Evolutionary conservation across 2,329 filamentous ascomycete genomes (phyloP).

Genomic region (Sarocladium kiliense): DNA sequence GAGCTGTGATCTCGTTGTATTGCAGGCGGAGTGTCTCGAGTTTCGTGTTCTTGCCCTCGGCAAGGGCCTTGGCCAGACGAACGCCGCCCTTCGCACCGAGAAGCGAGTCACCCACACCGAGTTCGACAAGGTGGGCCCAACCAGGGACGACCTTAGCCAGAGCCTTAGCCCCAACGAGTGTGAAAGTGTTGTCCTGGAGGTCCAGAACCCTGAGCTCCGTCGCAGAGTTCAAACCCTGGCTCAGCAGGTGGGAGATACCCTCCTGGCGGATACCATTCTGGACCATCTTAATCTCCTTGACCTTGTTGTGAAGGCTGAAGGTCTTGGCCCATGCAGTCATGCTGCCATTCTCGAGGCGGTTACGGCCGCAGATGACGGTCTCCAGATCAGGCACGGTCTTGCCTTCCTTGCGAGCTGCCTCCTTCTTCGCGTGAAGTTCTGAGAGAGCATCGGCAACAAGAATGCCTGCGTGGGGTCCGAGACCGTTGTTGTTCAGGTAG

Average conservation of each 20-base stretch:
- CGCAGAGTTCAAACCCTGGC: slow-evolving; percentile 70
- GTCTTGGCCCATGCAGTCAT: slow-evolving; percentile 94
- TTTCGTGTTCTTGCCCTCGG: slow-evolving; percentile 69
- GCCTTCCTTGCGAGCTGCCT: slow-evolving; percentile 65
- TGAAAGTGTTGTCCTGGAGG: slow-evolving; percentile 97
- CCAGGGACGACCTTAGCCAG: slow-evolving; percentile 67
- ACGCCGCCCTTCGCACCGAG: slow-evolving; percentile 73
- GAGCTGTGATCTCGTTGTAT: slow-evolving; percentile 87
- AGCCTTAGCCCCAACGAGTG: slow-evolving; percentile 69
- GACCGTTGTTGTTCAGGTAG: slow-evolving; percentile 96
- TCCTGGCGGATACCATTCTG: slow-evolving; percentile 97
- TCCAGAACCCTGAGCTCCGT: slow-evolving; percentile 70
- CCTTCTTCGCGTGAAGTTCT: slow-evolving; percentile 78
- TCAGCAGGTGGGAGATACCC: slow-evolving; percentile 77
- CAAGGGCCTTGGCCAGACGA: slow-evolving; percentile 67
- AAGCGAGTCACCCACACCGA: slow-evolving; percentile 85
- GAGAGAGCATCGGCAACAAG: slow-evolving; percentile 84
- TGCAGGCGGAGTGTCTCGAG: slow-evolving; percentile 79
- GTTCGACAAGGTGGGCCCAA: slow-evolving; percentile 74
- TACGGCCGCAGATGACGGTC: slow-evolving; percentile 95
- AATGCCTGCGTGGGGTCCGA: slow-evolving; percentile 86
- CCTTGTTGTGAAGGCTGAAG: slow-evolving; percentile 74
- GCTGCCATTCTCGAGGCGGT: slow-evolving; percentile 89
- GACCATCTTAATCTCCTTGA: slow-evolving; percentile 91
- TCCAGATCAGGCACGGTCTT: slow-evolving; percentile 77